These are phyloP conservation scores for Geopyxis carbonaria DNA, from an alignment of 495 filamentous ascomycete species.

Conservation along the genomic window DNA sequence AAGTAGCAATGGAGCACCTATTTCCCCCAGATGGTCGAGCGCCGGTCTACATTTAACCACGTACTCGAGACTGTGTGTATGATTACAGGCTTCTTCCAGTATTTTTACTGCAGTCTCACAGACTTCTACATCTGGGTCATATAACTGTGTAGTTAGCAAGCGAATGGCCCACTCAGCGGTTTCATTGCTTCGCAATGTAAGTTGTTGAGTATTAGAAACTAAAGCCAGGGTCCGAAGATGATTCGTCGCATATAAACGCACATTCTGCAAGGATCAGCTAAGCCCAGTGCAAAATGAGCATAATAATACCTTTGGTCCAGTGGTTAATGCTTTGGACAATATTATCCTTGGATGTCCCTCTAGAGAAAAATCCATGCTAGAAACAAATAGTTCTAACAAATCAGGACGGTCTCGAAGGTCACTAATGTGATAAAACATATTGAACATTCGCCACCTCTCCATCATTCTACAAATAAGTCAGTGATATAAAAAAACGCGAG, in stretches of 20 bases:
- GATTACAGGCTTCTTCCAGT: conserved; percentile 90
- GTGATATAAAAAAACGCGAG: neutral
- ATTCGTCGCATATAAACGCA: conserved; percentile 23
- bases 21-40: conserved; percentile 88
- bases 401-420: conserved; percentile 81
- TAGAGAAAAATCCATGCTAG: conserved; percentile 78
- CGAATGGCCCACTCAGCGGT: conserved; percentile 87
- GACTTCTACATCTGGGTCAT: conserved; percentile 91
- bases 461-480: conserved; percentile 42
- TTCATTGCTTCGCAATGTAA: conserved; percentile 19
- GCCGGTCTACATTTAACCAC: conserved; percentile 94
- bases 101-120: conserved; percentile 93
- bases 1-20: conserved; percentile 81
- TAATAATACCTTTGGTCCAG: conserved; percentile 51
- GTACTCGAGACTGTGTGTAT: conserved; percentile 73
- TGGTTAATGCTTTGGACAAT: conserved; percentile 79
- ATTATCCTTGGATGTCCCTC: conserved; percentile 83
- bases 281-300: neutral
- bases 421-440: conserved; percentile 97
- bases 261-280: conserved; percentile 13
- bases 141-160: conserved; percentile 87
- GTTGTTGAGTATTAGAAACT: conserved; percentile 11
- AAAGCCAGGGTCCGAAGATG: conserved; percentile 24
- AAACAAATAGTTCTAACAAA: conserved; percentile 66
- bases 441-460: conserved; percentile 90